phyloP scores from a whole-genome alignment of 306 rosid species.

The Gastrolobium bilobum region DNA sequence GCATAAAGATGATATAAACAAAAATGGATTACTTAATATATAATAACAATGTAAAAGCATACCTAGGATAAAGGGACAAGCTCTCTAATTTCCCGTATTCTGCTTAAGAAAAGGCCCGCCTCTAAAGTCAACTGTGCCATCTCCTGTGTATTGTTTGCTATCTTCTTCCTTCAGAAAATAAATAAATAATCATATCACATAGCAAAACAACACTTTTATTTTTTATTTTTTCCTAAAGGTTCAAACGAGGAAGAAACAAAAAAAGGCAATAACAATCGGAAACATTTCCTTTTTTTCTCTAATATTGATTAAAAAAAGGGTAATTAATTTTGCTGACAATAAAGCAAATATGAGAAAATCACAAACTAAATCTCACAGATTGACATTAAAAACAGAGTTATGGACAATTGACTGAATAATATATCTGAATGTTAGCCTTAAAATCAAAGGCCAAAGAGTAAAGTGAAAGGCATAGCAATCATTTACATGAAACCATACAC shows the following conservation, averaged over 20 bases:
- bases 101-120: conserved; percentile 57
- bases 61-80: conserved; percentile 58
- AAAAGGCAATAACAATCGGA: not conserved
- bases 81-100: conserved; percentile 42
- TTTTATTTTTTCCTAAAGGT: not conserved
- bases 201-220: not conserved
- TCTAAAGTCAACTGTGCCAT: conserved; percentile 60
- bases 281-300: not conserved
- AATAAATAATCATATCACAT: not conserved
- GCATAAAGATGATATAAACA: conserved; percentile 13
- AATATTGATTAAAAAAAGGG: not conserved
- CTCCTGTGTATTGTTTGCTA: conserved; percentile 47
- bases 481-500: no score
- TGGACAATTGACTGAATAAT: not conserved
- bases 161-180: conserved; percentile 46
- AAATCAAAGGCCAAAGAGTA: no score
- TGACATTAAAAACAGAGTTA: not conserved
- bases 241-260: not conserved
- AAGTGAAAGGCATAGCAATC: no score
- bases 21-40: not conserved
- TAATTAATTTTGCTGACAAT: no score
- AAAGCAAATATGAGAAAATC: not conserved
- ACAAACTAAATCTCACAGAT: not conserved
- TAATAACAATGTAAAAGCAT: conserved; percentile 10
- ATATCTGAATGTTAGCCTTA: not conserved